Percentiles rank a stretch among this genome's conserved stretches.
Evolutionary conservation across 148 eudicot species (phyloP).

Genomic region (Diospyros kaki): DNA sequence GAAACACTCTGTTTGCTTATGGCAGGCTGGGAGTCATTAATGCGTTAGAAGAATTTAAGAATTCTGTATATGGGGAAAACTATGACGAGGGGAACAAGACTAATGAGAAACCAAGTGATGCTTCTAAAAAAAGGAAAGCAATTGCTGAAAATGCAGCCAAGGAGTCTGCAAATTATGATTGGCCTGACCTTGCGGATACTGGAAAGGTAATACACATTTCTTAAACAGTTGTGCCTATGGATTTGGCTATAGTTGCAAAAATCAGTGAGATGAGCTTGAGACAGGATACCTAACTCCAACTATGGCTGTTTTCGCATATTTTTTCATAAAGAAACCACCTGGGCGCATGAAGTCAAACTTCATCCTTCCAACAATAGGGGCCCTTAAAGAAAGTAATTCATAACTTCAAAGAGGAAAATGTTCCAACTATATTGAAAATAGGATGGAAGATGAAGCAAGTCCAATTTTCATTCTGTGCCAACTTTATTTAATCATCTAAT

Average conservation of each 20-base stretch:
- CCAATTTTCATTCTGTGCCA: no score
- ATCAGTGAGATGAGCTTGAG: neutral
- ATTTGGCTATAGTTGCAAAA: neutral
- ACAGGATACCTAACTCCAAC: neutral
- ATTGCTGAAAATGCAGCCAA: slow-evolving; percentile 54
- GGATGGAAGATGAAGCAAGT: no score
- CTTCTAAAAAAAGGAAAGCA: slow-evolving; percentile 75
- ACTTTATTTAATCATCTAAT: no score
- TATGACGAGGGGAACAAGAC: slow-evolving; percentile 36
- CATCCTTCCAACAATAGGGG: no score
- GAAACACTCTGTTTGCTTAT: neutral
- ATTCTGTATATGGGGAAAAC: slow-evolving; percentile 68
- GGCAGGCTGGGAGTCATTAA: slow-evolving; percentile 75
- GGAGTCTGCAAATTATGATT: slow-evolving; percentile 60
- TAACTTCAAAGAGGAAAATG: no score
- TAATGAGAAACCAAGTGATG: slow-evolving; percentile 33
- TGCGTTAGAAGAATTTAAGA: slow-evolving; percentile 83
- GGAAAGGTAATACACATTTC: slow-evolving; percentile 53
- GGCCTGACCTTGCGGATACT: slow-evolving; percentile 83
- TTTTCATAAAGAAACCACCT: no score
- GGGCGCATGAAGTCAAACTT: no score
- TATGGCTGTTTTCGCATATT: no score
- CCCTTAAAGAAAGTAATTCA: no score
- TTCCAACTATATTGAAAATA: no score
- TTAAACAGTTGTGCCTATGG: neutral